phyloP scores from a whole-genome alignment of 371 early-diverging fungal species.

The Nosema muscidifuracis region DNA sequence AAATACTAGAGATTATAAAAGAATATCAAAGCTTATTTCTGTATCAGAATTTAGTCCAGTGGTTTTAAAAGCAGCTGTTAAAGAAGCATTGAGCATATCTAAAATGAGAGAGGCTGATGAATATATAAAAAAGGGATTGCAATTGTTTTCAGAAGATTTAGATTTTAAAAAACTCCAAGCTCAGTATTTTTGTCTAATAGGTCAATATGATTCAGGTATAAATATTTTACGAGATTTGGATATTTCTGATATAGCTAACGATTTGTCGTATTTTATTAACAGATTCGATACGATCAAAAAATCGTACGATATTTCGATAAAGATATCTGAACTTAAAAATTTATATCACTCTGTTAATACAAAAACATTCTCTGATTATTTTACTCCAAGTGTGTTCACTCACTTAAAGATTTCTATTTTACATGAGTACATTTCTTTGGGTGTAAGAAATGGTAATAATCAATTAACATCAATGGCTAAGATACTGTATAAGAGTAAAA shows the following conservation, averaged over 20 bases:
- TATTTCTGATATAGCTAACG: not conserved
- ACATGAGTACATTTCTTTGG: constrained; percentile 3
- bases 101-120: not conserved
- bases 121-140: constrained; percentile 6
- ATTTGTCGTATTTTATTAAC: not conserved
- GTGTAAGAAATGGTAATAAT: not conserved
- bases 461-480: not conserved
- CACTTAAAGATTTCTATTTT: constrained; percentile 3
- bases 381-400: constrained; percentile 18
- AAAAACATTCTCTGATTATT: constrained; percentile 4
- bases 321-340: not conserved
- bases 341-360: not conserved
- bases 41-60: not conserved
- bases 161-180: not conserved
- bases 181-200: constrained; percentile 12
- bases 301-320: not conserved
- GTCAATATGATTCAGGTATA: not conserved
- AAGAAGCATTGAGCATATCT: constrained; percentile 2
- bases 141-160: not conserved
- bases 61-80: constrained; percentile 15
- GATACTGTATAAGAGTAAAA: constrained; percentile 8
- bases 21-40: constrained; percentile 10
- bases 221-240: not conserved
- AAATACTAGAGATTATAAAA: not conserved
- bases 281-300: not conserved